Percentiles rank a stretch among this genome's conserved stretches.
Evolutionary conservation across 2,329 filamentous ascomycete species (phyloP).

Genomic region (Didymella keratinophila): DNA sequence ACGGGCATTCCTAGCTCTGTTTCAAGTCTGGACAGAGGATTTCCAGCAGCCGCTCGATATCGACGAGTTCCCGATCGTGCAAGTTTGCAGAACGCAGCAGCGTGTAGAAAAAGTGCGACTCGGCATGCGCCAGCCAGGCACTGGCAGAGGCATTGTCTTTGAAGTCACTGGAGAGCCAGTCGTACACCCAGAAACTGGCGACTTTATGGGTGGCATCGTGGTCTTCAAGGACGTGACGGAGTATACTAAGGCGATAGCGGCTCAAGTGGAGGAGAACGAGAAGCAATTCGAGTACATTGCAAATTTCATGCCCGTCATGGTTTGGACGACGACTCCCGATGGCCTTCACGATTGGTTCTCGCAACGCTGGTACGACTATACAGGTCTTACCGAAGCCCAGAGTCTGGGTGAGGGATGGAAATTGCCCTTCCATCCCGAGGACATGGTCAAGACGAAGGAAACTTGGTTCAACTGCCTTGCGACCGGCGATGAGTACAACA

Average conservation of each 20-base stretch:
- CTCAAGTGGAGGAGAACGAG: slow-evolving; percentile 75
- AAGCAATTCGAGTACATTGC: slow-evolving; percentile 78
- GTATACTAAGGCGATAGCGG: slow-evolving; percentile 72
- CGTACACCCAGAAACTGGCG: slow-evolving; percentile 70
- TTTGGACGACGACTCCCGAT: slow-evolving; percentile 76
- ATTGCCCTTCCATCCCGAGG: slow-evolving; percentile 73
- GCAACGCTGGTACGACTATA: slow-evolving; percentile 81
- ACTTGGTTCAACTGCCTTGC: slow-evolving; percentile 69
- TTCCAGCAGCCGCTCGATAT: slow-evolving; percentile 66
- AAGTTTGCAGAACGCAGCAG: slow-evolving; percentile 67
- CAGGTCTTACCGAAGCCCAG: slow-evolving; percentile 67
- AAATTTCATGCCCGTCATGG: slow-evolving; percentile 65
- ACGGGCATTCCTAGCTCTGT: slow-evolving; percentile 65
- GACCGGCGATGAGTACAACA: slow-evolving; percentile 71
- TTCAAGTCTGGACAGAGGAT: slow-evolving; percentile 70
- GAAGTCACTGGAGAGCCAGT: slow-evolving; percentile 74
- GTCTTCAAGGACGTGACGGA: slow-evolving; percentile 76
- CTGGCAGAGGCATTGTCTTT: slow-evolving; percentile 63
- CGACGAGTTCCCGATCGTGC: slow-evolving; percentile 71
- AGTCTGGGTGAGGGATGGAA: slow-evolving; percentile 70
- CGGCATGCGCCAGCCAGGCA: slow-evolving; percentile 65
- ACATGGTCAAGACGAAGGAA: slow-evolving; percentile 63
- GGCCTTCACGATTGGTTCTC: slow-evolving; percentile 78
- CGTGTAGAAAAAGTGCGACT: slow-evolving; percentile 67
- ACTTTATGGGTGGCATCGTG: slow-evolving; percentile 76